These are phyloP conservation scores for Onygenales sp. DNA, from an alignment of 2,329 filamentous ascomycete species.

Conservation along the genomic window DNA sequence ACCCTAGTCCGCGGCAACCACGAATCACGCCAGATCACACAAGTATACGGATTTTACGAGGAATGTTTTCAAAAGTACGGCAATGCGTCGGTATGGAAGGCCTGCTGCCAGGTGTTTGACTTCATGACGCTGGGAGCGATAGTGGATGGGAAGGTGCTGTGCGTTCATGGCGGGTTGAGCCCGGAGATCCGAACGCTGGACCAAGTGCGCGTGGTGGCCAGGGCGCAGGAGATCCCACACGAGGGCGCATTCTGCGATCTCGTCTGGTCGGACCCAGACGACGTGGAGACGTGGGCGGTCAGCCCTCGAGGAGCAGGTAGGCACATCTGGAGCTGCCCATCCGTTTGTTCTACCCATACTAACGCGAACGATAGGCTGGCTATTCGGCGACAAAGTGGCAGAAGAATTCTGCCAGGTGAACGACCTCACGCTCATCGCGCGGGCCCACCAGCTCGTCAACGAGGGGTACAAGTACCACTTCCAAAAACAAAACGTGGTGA, in stretches of 20 bases:
- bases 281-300: constrained; percentile 61
- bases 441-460: constrained; percentile 98
- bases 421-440: constrained; percentile 84
- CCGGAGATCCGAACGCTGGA: constrained; percentile 66
- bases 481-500: constrained; percentile 95
- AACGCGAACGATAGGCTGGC: constrained; percentile 8
- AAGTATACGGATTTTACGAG: constrained; percentile 71
- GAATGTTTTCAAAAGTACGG: constrained; percentile 70
- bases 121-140: constrained; percentile 65
- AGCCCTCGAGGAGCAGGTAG: constrained; percentile 59
- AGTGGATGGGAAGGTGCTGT: constrained; percentile 65
- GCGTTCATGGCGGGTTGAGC: constrained; percentile 62
- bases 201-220: constrained; percentile 63
- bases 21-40: constrained; percentile 67
- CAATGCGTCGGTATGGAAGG: constrained; percentile 70
- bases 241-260: constrained; percentile 69
- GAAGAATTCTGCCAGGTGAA: constrained; percentile 99
- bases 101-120: constrained; percentile 69
- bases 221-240: constrained; percentile 67
- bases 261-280: constrained; percentile 67
- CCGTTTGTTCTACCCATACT: not conserved
- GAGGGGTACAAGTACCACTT: constrained; percentile 97
- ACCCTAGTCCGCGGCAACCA: constrained; percentile 67
- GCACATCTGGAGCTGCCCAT: not conserved
- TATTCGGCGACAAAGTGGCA: constrained; percentile 13